These are phyloP conservation scores for Corniculantispora saksenae DNA, from an alignment of 2,329 filamentous ascomycete species.

Conservation along the genomic window DNA sequence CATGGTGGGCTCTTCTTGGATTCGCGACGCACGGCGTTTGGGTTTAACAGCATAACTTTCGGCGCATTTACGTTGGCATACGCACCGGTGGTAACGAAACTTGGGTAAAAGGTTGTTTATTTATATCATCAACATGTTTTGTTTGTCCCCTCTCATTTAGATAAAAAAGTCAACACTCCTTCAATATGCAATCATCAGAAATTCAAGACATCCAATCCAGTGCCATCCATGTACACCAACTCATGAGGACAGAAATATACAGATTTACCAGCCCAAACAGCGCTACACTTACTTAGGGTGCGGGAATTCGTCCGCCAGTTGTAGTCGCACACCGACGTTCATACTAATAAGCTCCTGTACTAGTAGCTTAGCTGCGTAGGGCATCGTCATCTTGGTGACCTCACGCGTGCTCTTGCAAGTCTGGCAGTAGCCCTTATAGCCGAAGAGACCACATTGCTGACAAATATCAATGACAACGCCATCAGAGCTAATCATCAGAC, in stretches of 20 bases:
- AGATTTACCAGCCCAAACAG: constrained; percentile 8
- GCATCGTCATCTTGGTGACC: constrained; percentile 92
- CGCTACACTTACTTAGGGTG: constrained; percentile 45
- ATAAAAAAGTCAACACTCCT: constrained; percentile 8
- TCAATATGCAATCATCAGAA: constrained; percentile 2
- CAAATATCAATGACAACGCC: constrained; percentile 91
- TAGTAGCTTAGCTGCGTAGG: constrained; percentile 93
- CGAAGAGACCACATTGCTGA: constrained; percentile 91
- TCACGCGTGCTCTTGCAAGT: constrained; percentile 83
- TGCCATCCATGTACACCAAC: not conserved
- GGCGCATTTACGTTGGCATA: constrained; percentile 4
- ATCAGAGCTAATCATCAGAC: constrained; percentile 92
- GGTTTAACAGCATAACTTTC: not conserved
- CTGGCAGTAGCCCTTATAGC: constrained; percentile 92
- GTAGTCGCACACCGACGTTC: constrained; percentile 93
- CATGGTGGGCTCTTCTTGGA: not conserved
- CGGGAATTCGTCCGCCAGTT: constrained; percentile 92
- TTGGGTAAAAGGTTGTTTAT: constrained; percentile 1
- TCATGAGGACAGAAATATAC: constrained; percentile 22
- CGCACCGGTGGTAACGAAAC: not conserved
- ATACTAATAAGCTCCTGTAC: constrained; percentile 97
- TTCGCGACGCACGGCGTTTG: not conserved
- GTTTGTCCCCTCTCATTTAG: not conserved
- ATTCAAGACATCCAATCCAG: not conserved
- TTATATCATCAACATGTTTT: constrained; percentile 9